These are phyloP conservation scores for Linnemannia zychae DNA, from an alignment of 192 early-diverging fungal species.

Conservation along the genomic window DNA sequence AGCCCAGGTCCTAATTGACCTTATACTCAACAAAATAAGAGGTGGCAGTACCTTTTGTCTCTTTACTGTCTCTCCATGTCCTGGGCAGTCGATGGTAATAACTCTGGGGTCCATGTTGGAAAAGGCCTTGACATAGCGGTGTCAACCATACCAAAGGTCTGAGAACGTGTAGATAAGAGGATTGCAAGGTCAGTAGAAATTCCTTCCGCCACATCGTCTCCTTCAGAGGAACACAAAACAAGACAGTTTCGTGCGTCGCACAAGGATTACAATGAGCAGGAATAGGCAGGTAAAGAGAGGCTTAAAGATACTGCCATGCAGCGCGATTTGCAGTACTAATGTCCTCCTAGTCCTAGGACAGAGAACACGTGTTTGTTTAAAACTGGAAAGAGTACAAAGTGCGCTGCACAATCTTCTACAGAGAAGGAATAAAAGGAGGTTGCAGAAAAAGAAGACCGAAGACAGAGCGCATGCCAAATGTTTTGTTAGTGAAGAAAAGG, in stretches of 20 bases:
- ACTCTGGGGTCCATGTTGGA: constrained; percentile 64
- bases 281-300: background rate
- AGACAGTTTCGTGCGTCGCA: background rate
- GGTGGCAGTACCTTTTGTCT: background rate
- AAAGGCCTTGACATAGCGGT: constrained; percentile 60
- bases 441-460: no score
- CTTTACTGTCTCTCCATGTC: constrained; percentile 61
- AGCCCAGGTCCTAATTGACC: background rate
- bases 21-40: no score
- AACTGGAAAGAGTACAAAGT: background rate
- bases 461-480: no score
- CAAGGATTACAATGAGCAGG: background rate
- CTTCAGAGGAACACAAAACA: background rate
- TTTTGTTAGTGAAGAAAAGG: no score
- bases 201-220: constrained; percentile 52
- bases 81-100: constrained; percentile 63
- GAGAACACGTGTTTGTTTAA: constrained; percentile 23
- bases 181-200: constrained; percentile 4
- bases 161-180: constrained; percentile 46
- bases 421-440: no score
- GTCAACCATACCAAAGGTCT: constrained; percentile 55
- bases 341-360: no score
- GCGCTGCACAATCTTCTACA: no score
- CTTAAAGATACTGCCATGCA: background rate
- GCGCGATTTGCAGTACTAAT: constrained; percentile 15